Base-by-base conservation (phyloP, 2,329 filamentous ascomycete genomes). In the Paecilomyces sp. region DNA sequence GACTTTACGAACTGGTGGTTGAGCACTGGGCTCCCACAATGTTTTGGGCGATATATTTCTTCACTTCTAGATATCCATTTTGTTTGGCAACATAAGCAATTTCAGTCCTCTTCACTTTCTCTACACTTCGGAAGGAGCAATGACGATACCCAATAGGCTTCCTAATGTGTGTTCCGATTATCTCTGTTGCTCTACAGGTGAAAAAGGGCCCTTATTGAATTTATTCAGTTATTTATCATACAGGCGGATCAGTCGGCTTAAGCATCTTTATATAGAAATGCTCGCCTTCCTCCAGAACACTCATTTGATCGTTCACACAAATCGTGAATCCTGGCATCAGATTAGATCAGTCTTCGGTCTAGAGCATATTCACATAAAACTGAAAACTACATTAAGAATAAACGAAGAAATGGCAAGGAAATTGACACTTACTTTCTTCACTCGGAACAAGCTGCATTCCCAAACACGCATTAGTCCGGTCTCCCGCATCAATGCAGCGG, bases 371-470 rank as follows among this genome's bases (percentile, higher is more conserved):
- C 25, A 28, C 6, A 28, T 2, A 28, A 28, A 28, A 22, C 22
- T 2, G 25, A 28, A 30, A 54, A 30, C 22, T 41, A 33, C 5
- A 47, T 12, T 55, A 12, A 12, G 24, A 57, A 22, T 52, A 24
- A 36, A 56, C 51, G 13, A n/a, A 31, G 41, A 56, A 41, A 13
- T n/a, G 50, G 31, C 50, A 36, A 28, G 34, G 56, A 13, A 47
- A 55, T 6, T 18, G 18, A 57, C 8, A 65, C 67, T 57, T 51
- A 74, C 71, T 61, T 55, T 64, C 28, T 13, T 66, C 59, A 15
- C 67, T 66, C 15, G 75, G 74, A 59, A 77, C 74, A 62, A 81
- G 74, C 71, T 83, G 80, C 80, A 84, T 82, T 0, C 82, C 82
- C 59, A 85, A 63, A 66, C 80, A 82, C 0, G 81, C 76, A 67